phyloP scores from a whole-genome alignment of 306 rosid species.

The Lithocarpus polystachyus region DNA sequence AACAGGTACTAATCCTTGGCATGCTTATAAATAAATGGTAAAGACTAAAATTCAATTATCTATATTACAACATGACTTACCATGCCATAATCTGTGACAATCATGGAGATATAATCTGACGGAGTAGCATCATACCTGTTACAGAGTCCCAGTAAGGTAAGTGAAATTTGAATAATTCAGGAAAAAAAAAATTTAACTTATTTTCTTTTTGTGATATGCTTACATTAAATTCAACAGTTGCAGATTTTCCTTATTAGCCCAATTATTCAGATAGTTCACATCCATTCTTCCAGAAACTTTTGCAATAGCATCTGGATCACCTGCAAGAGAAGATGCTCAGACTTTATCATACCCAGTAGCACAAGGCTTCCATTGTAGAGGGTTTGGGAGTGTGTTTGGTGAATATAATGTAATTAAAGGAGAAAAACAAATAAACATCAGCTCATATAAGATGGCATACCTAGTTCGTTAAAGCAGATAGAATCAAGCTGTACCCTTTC shows the following conservation, averaged over 20 bases:
- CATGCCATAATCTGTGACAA: conserved; percentile 91
- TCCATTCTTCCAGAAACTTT: conserved; percentile 68
- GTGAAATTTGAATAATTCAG: conserved; percentile 12
- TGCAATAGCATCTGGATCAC: conserved; percentile 66
- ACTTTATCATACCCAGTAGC: neutral
- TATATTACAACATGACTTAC: conserved; percentile 35
- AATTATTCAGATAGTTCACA: conserved; percentile 50
- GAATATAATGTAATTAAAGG: neutral
- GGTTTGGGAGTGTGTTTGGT: neutral
- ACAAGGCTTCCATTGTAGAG: neutral
- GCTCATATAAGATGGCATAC: conserved; percentile 33
- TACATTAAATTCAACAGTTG: conserved; percentile 79
- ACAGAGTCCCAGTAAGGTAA: neutral
- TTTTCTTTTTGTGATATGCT: conserved; percentile 13
- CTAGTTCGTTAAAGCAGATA: conserved; percentile 81
- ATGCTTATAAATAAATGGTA: neutral
- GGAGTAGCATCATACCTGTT: conserved; percentile 86
- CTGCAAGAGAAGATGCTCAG: conserved; percentile 44
- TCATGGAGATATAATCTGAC: conserved; percentile 74
- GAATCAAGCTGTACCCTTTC: conserved; percentile 97
- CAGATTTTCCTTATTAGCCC: conserved; percentile 49
- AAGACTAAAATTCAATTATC: neutral
- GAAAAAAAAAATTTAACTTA: neutral
- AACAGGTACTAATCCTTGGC: neutral
- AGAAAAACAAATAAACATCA: conserved; percentile 11